phyloP scores from a whole-genome alignment of 1,284 basidiomycete genomes.

The Ustilago curta region DNA sequence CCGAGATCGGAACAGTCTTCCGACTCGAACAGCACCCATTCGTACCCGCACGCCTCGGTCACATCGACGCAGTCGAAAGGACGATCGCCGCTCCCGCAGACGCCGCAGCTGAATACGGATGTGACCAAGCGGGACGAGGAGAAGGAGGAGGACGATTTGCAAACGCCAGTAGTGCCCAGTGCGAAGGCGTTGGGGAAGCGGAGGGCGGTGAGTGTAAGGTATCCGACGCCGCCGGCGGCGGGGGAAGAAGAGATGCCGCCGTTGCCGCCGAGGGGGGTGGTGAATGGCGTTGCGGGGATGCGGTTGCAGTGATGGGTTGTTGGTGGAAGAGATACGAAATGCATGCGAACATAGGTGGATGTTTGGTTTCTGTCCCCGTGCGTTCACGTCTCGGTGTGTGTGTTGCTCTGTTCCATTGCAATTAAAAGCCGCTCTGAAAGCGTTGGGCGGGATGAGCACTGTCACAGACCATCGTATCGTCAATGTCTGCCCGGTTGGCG shows the following conservation, averaged over 20 bases:
- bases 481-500: no score
- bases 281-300: constrained; percentile 10
- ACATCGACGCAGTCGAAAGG: constrained; percentile 9
- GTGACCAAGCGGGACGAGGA: neutral
- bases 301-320: constrained; percentile 6
- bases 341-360: no score
- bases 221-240: constrained; percentile 24
- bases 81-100: constrained; percentile 15
- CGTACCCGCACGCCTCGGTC: constrained; percentile 11
- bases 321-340: no score
- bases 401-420: constrained; percentile 1
- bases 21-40: constrained; percentile 26
- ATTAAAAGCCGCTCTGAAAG: constrained; percentile 74
- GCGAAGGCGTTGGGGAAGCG: constrained; percentile 63
- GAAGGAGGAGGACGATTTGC: constrained; percentile 43
- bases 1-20: constrained; percentile 30
- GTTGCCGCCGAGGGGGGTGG: constrained; percentile 5
- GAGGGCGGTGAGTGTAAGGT: constrained; percentile 38
- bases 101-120: constrained; percentile 23
- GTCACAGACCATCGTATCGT: no score
- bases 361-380: no score
- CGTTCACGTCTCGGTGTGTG: no score
- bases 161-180: constrained; percentile 54
- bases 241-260: constrained; percentile 3
- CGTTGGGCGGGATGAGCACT: no score